These are phyloP conservation scores for Mrakia frigida DNA, from an alignment of 768 basidiomycete species.

Conservation along the genomic window DNA sequence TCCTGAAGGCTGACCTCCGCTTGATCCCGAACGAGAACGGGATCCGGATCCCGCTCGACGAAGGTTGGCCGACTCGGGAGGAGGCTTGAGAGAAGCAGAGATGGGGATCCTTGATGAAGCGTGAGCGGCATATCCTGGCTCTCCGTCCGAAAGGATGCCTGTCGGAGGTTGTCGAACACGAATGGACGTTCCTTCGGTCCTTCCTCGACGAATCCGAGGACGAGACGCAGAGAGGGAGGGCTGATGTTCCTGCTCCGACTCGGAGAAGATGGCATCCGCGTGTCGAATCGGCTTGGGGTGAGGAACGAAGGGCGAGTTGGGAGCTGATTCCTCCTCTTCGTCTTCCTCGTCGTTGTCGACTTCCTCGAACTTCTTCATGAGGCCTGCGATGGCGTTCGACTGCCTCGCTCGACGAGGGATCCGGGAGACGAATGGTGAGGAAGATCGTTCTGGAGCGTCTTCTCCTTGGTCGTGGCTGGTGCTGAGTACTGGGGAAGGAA, in stretches of 20 bases:
- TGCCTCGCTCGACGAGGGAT: conserved; percentile 17
- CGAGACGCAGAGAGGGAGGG: neutral
- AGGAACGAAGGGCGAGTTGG: conserved; percentile 7
- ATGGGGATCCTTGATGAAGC: neutral
- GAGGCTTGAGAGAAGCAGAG: neutral
- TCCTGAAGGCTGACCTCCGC: no score
- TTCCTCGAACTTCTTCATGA: conserved; percentile 23
- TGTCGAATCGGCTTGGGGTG: conserved; percentile 13
- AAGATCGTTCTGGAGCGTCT: neutral
- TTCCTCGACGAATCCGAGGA: conserved; percentile 12
- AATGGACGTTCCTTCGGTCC: conserved; percentile 7
- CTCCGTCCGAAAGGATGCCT: conserved; percentile 16
- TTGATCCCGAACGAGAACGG: neutral
- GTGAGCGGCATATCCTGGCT: neutral
- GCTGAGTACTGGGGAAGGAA: neutral
- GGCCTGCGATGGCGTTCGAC: neutral
- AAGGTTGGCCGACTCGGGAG: neutral
- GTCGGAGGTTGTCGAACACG: neutral
- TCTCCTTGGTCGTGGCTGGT: neutral
- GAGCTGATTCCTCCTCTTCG: conserved; percentile 2
- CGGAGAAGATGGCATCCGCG: neutral
- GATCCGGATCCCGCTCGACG: neutral
- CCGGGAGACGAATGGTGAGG: conserved; percentile 1
- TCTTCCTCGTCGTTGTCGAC: conserved; percentile 28
- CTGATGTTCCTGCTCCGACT: conserved; percentile 25